Evolutionary conservation across 331 rosid genomes (phyloP), one percentile per base, ranked within the genome.

Genomic region (Pyrus hybrid): DNA sequence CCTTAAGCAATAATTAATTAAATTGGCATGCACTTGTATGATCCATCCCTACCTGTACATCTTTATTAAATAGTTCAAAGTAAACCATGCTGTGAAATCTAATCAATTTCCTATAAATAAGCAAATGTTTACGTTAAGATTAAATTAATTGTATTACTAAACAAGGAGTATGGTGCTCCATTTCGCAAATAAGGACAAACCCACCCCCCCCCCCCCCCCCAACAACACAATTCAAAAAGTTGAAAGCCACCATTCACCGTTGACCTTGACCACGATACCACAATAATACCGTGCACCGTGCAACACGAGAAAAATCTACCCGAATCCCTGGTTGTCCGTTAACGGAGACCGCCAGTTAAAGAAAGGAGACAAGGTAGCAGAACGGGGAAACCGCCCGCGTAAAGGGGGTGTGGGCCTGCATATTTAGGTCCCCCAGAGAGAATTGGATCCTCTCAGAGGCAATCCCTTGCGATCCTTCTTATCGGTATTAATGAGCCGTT

Each of bases 311-410:
- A 10, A 41, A 41, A 11, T 41, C 14, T 3, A 10, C 47, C 47
- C 0, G 47, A 3, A 41, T 41, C 33, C 16, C 66, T 20, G n/a
- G n/a, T 82, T 80, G 84, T 85, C 84, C 89, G 89, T 86, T 81
- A 86, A 57, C 67, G 76, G 68, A 74, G 76, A 67, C 78, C 73
- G 66, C 62, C 79, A 22, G 87, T 82, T 82, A 23, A 68, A 43
- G 33, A 41, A 49, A 70, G 72, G 67, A 54, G 79, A 84, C 86
- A 79, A 75, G 80, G 71, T 68, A 41, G 63, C 67, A 66, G 49
- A 76, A 73, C 77, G 68, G 68, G 80, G 73, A 78, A 81, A 80
- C 83, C 76, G 87, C 86, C 84, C 47, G 76, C 25, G 49, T 14
- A 79, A 85, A 79, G 73, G 63, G 26, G 5, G 8, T 20, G 53